Percentiles rank a stretch among this genome's conserved stretches.
Evolutionary conservation across 2,329 filamentous ascomycete genomes (phyloP).

Genomic region (Knoxdaviesia capensis): DNA sequence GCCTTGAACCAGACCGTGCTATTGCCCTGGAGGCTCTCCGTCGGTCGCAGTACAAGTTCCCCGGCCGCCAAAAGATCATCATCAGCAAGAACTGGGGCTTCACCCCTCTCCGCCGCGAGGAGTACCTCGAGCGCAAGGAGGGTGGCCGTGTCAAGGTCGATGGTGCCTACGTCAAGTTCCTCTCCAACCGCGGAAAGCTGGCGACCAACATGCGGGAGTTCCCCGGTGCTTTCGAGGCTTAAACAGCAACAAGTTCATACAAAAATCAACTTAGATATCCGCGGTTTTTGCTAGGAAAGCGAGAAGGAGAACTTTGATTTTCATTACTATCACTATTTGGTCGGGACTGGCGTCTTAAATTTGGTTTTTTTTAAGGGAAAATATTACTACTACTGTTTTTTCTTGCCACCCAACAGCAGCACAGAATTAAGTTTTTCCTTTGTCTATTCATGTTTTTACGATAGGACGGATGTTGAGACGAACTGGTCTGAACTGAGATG

Average conservation of each 20-base stretch:
- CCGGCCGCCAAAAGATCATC: slow-evolving; percentile 99
- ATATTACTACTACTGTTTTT: too few relatives aligned
- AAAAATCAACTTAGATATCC: too few relatives aligned
- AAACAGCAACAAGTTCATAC: slow-evolving; percentile 8
- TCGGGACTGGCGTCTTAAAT: too few relatives aligned
- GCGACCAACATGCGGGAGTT: slow-evolving; percentile 81
- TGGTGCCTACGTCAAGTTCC: slow-evolving; percentile 99
- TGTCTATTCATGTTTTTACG: too few relatives aligned
- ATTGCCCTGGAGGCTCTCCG: slow-evolving; percentile 96
- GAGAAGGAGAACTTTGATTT: too few relatives aligned
- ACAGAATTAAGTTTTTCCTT: too few relatives aligned
- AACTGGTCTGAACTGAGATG: too few relatives aligned
- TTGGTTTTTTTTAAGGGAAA: too few relatives aligned
- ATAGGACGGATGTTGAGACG: too few relatives aligned
- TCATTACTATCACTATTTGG: too few relatives aligned
- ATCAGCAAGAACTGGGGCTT: slow-evolving; percentile 99
- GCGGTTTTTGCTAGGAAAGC: neutral
- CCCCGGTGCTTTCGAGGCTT: slow-evolving; percentile 70
- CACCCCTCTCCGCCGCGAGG: slow-evolving; percentile 92
- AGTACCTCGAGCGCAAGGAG: slow-evolving; percentile 91
- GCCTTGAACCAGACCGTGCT: slow-evolving; percentile 44
- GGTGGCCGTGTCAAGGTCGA: slow-evolving; percentile 88
- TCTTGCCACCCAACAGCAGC: too few relatives aligned
- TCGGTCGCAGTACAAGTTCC: slow-evolving; percentile 99
- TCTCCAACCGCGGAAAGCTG: slow-evolving; percentile 77